phyloP scores from a whole-genome alignment of 805 yeast genomes.

The Nakazawaea anatomiae region DNA sequence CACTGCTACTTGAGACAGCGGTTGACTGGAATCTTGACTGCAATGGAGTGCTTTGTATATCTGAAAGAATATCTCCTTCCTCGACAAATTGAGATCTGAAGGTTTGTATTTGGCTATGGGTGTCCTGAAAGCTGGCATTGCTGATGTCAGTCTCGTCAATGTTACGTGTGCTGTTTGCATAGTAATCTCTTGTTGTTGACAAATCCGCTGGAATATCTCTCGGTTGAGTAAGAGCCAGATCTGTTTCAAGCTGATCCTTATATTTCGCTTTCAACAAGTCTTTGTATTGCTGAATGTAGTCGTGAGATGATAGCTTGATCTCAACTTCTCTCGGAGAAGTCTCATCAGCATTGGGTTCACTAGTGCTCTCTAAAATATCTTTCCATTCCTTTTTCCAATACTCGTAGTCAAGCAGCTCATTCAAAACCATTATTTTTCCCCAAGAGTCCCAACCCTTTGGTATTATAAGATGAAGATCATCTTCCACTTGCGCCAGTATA shows the following conservation, averaged over 20 bases:
- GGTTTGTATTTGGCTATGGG: conserved; percentile 21
- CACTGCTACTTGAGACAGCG: background rate
- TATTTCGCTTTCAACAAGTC: conserved; percentile 8
- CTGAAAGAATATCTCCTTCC: conserved; percentile 4
- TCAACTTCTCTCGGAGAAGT: too few species aligned
- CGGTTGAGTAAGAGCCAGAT: background rate
- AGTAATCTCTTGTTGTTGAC: background rate
- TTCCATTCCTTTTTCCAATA: conserved; percentile 23
- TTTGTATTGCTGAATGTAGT: conserved; percentile 11
- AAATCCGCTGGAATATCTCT: too few species aligned
- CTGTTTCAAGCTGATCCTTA: conserved; percentile 11
- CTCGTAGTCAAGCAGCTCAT: conserved; percentile 26
- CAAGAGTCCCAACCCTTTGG: conserved; percentile 49
- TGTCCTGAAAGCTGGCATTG: conserved; percentile 16
- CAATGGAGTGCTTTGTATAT: conserved; percentile 5
- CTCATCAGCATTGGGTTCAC: background rate
- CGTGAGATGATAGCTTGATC: background rate
- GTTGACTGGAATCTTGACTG: background rate
- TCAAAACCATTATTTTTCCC: conserved; percentile 38
- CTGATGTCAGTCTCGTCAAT: conserved; percentile 11
- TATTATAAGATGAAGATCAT: conserved; percentile 22
- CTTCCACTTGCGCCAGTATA: conserved; percentile 10
- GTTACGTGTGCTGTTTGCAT: conserved; percentile 1
- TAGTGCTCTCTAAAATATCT: conserved; percentile 14
- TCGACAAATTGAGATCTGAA: conserved; percentile 13